Base-by-base conservation (phyloP, 768 basidiomycete species). In the Podaxis pistillaris region DNA sequence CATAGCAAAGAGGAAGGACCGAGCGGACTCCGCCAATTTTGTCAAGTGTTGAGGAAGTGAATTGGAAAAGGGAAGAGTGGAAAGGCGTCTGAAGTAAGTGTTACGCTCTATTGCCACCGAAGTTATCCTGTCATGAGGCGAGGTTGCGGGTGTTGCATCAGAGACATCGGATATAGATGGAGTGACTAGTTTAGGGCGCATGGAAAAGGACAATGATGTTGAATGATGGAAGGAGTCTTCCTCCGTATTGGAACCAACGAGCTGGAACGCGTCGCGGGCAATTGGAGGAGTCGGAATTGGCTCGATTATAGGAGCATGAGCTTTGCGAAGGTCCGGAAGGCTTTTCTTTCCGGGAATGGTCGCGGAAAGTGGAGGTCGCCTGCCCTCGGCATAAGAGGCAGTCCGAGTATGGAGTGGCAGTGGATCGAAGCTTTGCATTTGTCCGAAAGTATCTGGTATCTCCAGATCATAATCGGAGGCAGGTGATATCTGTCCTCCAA, bases 1-100 rank as follows among this genome's bases (percentile, higher is more conserved):
- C 65, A 94, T 81, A 2, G 94, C 90, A 71, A 97, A 98, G 41
- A 98, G 82, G 61, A 98, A 88, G 24, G 92, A 94, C 28, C 97
- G 89, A 51, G 93, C 88, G n/a, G 90, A 88, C 69, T 98, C 94
- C 49, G 94, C 82, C 47, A 96, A 79, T 44, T 79, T 80, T 22
- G 87, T 75, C 7, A 98, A 78, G 13, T 89, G 76, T 15, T 81
- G 76, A 0, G 96, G 92, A 8, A 97, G 83, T 19, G 86, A 80
- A 66, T 83, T 85, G 19, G 86, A 81, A 36, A 86, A 75, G 1
- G 90, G 90, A 4, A 94, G 76, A 36, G 88, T 86, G 1, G 94
- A 94, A 24, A 96, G 79, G n/a, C 95, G 87, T 40, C 90, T 89
- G 76, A 99, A 99, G 75, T 99, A 98, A 1, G 93, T 91, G 69